Conservation (phyloP, 208 protist genomes). For the Leishmania martiniquensis region DNA sequence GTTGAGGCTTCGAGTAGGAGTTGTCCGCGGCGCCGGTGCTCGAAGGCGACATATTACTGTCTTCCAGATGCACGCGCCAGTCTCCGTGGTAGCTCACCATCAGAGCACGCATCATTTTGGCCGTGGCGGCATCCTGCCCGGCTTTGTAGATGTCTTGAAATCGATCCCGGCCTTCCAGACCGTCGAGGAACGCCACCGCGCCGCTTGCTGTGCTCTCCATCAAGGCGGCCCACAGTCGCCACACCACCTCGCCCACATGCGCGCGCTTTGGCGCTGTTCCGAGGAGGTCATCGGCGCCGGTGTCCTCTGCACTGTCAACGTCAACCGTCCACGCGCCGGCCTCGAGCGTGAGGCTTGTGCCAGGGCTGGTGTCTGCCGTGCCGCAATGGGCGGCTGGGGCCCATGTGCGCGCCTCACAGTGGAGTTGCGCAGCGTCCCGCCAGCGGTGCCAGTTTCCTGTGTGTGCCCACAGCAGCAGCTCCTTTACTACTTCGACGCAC, state of each 20-base stretch:
- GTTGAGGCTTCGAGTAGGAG: not conserved
- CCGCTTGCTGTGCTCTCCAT: not conserved
- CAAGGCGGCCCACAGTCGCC: slow-evolving; percentile 12
- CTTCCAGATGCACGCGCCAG: slow-evolving; percentile 1
- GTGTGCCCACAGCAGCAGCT: slow-evolving; percentile 30
- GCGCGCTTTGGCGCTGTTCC: slow-evolving; percentile 24
- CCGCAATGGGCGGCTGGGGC: not conserved
- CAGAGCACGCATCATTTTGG: not conserved
- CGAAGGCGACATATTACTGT: not conserved
- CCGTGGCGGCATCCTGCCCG: not conserved
- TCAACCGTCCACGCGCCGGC: not conserved
- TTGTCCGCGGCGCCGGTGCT: not conserved
- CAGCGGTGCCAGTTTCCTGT: slow-evolving; percentile 8
- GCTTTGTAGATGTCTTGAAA: not conserved
- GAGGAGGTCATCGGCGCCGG: slow-evolving; percentile 9
- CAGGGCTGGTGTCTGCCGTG: not conserved
- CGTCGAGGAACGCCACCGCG: not conserved
- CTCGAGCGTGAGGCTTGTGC: too few species aligned
- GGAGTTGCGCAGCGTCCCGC: slow-evolving; percentile 5
- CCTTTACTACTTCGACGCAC: slow-evolving; percentile 50
- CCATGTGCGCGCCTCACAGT: slow-evolving; percentile 13
- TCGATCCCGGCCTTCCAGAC: too few species aligned
- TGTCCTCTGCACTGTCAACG: not conserved
- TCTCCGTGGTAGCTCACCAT: slow-evolving; percentile 12
- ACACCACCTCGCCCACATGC: slow-evolving; percentile 13